Conservation (phyloP, 2,329 filamentous ascomycete species). For the Grosmannia clavigera region DNA sequence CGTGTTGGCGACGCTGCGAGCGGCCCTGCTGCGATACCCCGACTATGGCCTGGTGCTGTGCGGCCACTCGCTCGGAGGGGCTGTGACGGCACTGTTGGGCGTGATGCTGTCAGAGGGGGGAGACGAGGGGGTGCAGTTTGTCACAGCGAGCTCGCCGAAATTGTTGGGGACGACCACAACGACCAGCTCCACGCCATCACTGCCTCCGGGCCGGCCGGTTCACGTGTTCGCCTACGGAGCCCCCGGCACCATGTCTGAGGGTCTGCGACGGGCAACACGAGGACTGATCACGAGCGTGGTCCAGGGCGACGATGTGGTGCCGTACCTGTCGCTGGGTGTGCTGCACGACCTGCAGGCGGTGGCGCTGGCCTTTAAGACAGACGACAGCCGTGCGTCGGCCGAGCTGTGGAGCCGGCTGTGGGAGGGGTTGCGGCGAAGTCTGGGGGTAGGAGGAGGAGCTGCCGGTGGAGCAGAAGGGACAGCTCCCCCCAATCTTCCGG, state of each 20-base stretch:
- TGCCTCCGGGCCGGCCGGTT: slow-evolving; percentile 57
- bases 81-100: slow-evolving; percentile 56
- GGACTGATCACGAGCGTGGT: slow-evolving; percentile 65
- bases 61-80: slow-evolving; percentile 57
- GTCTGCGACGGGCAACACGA: slow-evolving; percentile 55
- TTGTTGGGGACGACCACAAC: too few relatives aligned
- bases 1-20: slow-evolving; percentile 52
- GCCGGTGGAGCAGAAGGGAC: not conserved
- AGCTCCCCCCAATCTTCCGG: slow-evolving; percentile 21
- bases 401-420: slow-evolving; percentile 56
- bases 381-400: slow-evolving; percentile 53
- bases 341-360: slow-evolving; percentile 64
- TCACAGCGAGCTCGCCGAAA: slow-evolving; percentile 36
- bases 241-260: slow-evolving; percentile 58
- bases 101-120: slow-evolving; percentile 56
- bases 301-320: slow-evolving; percentile 62
- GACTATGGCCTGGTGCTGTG: slow-evolving; percentile 60
- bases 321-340: slow-evolving; percentile 59
- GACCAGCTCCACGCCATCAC: slow-evolving; percentile 10
- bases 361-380: slow-evolving; percentile 59
- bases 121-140: slow-evolving; percentile 32
- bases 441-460: slow-evolving; percentile 36
- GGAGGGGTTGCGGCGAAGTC: slow-evolving; percentile 24
- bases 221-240: slow-evolving; percentile 73
- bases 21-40: slow-evolving; percentile 51